Evolutionary conservation across 1,139 yeast species (phyloP).

Genomic region (Suhomyces bribrorum): DNA sequence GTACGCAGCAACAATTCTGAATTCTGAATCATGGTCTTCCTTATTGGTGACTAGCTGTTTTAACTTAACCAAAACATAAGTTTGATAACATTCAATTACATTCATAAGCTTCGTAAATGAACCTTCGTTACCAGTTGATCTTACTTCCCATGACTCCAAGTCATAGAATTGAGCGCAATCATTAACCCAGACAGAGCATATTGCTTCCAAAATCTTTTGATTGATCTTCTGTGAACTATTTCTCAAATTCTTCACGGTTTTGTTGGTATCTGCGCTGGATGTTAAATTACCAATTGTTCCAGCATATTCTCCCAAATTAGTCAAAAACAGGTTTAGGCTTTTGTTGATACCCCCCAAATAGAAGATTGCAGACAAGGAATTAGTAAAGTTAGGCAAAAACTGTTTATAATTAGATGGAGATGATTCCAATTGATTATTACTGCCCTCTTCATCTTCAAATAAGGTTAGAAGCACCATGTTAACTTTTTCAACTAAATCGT

Average conservation of each 20-base stretch:
- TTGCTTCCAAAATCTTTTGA: constrained; percentile 45
- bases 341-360: constrained; percentile 36
- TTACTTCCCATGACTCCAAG: constrained; percentile 44
- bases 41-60: constrained; percentile 36
- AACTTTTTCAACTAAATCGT: constrained; percentile 29
- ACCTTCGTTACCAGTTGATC: constrained; percentile 12
- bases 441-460: constrained; percentile 33
- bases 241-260: constrained; percentile 37
- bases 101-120: constrained; percentile 43
- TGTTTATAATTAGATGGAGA: constrained; percentile 38
- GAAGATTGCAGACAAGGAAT: constrained; percentile 43
- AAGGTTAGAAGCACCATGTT: constrained; percentile 29
- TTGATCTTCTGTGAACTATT: constrained; percentile 35
- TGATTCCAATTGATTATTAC: constrained; percentile 37
- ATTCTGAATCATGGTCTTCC: constrained; percentile 29
- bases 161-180: constrained; percentile 51
- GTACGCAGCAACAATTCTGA: constrained; percentile 25
- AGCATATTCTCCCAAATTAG: constrained; percentile 35
- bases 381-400: constrained; percentile 45
- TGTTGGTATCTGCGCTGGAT: constrained; percentile 39
- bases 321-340: constrained; percentile 33
- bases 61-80: constrained; percentile 32
- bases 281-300: constrained; percentile 38
- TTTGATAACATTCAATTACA: constrained; percentile 44
- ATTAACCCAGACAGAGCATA: constrained; percentile 50